Evolutionary conservation across 352 stramenopile genomes (phyloP).

Genomic region (Phytophthora hibernalis): DNA sequence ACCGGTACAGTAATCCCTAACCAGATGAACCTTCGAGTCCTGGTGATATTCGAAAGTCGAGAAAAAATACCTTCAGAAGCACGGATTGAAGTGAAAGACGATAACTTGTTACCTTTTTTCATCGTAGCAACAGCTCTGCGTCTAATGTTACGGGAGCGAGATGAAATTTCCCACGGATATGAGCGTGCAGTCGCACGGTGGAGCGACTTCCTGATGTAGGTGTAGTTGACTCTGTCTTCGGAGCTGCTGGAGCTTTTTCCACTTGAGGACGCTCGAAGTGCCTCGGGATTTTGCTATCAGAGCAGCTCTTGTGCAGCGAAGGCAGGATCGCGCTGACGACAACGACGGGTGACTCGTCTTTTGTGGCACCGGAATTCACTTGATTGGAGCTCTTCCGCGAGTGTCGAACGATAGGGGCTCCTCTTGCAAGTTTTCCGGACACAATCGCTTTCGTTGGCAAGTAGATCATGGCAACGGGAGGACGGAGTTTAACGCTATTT

Average conservation of each 20-base stretch:
- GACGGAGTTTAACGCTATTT: constrained; percentile 6
- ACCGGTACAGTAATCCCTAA: too few species aligned
- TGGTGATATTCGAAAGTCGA: too few species aligned
- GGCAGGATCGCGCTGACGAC: constrained; percentile 30
- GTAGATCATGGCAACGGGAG: constrained; percentile 62
- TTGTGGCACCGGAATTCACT: neutral
- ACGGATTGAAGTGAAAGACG: too few species aligned
- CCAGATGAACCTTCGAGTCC: too few species aligned
- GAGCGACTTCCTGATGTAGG: constrained; percentile 6
- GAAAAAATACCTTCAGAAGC: too few species aligned
- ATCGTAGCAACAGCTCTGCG: too few species aligned
- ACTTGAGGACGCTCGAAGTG: constrained; percentile 3
- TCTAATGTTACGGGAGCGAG: too few species aligned
- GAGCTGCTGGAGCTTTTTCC: constrained; percentile 1
- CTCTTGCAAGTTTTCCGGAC: constrained; percentile 37
- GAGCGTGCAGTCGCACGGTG: too few species aligned
- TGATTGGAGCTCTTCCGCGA: constrained; percentile 16
- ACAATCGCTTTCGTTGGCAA: constrained; percentile 55
- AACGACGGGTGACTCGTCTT: constrained; percentile 8
- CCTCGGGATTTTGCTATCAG: constrained; percentile 4
- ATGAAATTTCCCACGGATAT: too few species aligned
- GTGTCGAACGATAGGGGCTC: constrained; percentile 17
- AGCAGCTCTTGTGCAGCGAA: constrained; percentile 22
- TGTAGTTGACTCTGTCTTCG: constrained; percentile 15
- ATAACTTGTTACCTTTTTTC: too few species aligned